Evolutionary conservation across 805 yeast genomes (phyloP), one percentile per base, ranked within the genome.

Genomic region (Saccharomycopsis sp.): DNA sequence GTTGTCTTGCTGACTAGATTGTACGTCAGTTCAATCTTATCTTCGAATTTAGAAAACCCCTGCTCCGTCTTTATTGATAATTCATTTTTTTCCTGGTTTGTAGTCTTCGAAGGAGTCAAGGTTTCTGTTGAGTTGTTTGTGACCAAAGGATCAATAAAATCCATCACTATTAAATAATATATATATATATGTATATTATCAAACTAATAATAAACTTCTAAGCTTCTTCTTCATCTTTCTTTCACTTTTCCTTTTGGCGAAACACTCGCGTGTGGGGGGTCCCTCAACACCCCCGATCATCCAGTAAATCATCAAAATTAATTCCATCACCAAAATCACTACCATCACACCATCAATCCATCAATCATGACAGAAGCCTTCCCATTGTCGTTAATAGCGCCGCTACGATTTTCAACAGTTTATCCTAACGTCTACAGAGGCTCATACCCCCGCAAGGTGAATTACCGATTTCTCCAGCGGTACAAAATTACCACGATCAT

Each of bases 381-480:
- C n/a, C 43, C 41, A 20, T 45, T 49, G 32, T 47, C 47, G 2
- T 56, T 72, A 3, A 80, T 79, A 0, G 86, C 96, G 0, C 97
- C 98, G 2, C 67, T 89, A 48, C 71, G 87, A 47, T 93, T 83
- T 61, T 77, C 79, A 40, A 68, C 77, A 13, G 76, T 89, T 2
- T 85, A 82, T 54, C 77, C 83, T 1, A 68, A 73, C 40, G 64
- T 90, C 3, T 84, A 79, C 56, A 65, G 97, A 38, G 97, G 97
- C 0, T 82, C 94, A 1, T 85, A 84, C 54, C 97, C 97, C 1
- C 71, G 93, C 42, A 77, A 78, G 38, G 71, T 80, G 45, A 89
- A 87, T 57, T 70, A 75, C 49, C 70, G 80, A 6, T 93, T 81
- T 56, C 65, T 93, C 7, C 66, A 71, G 51, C 70, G 86, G 27